Base-by-base conservation (phyloP, 2,329 filamentous ascomycete genomes). In the Fusarium proliferatum region DNA sequence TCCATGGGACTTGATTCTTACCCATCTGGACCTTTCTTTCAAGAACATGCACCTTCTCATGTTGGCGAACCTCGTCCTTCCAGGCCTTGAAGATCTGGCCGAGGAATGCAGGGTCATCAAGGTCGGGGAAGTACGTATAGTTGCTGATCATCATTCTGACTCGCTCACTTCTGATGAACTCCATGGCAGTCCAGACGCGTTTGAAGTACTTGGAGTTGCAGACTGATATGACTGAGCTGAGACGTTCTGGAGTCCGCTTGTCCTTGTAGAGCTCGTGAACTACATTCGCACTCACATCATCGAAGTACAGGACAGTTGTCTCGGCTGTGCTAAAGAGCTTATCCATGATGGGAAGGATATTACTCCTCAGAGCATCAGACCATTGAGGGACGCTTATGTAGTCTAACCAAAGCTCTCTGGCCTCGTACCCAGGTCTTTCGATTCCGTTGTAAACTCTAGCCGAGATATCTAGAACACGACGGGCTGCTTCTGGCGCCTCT, bases 141-240 rank as follows among this genome's bases (percentile, higher is more conserved):
- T 17, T 10, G 16, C 42, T 59, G 4, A 61, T 38, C 36, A 51
- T 41, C 56, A 51, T 61, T 16, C 61, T 49, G 1, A 38, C 56
- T 3, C 36, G 43, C 1, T 38, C 36, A 2, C 61, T 63, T 42
- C 55, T 63, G 55, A 63, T 63, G 17, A 63, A 34, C 36, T 61
- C 43, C 61, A 63, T 49, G 2, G 53, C 36, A 0, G 61, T 61
- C 61, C 61, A 63, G n/a, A 63, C 9, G 2, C 61, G 61, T 1
- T 28, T 34, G 55, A 61, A 63, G 9, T 42, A 63, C 7, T 23
- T 60, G 13, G 36, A 30, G 42, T 63, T 63, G 42, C 61, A 63
- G 30, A 61, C n/a, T 1, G 2, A 16, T 5, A 61, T 16, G 3
- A 49, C 23, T 8, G 61, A 11, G 2, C 26, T 15, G n/a, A 63